phyloP scores from a whole-genome alignment of 164 flowering plant genomes.

The Tetrastigma voinierianum region DNA sequence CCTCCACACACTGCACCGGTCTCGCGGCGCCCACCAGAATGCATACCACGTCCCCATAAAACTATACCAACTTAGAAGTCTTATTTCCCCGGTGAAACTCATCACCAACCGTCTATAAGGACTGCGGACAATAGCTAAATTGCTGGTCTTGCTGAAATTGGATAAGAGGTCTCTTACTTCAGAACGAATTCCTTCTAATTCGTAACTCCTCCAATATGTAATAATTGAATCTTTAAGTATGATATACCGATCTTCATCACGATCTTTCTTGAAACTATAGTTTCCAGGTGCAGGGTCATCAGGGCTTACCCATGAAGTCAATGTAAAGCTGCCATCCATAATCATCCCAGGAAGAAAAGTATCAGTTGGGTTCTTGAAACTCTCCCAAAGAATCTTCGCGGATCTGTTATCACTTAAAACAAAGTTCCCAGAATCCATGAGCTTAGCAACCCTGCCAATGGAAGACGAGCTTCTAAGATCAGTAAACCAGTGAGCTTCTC shows the following conservation, averaged over 20 bases:
- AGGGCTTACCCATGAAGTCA: not conserved
- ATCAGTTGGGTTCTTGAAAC: not conserved
- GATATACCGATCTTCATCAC: not conserved
- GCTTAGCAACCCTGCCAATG: not conserved
- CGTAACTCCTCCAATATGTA: too few species aligned
- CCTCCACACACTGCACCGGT: too few species aligned
- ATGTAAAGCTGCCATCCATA: not conserved
- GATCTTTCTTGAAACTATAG: not conserved
- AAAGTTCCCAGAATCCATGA: slow-evolving; percentile 6
- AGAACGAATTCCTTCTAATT: too few species aligned
- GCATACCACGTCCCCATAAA: too few species aligned
- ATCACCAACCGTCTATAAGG: too few species aligned
- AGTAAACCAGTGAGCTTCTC: not conserved
- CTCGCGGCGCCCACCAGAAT: too few species aligned
- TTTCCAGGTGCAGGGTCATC: not conserved
- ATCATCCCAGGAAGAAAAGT: slow-evolving; percentile 13
- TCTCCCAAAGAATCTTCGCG: too few species aligned
- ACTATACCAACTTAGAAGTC: too few species aligned
- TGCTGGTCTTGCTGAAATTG: too few species aligned
- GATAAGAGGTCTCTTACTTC: too few species aligned
- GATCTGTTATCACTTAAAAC: not conserved
- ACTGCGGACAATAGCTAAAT: too few species aligned
- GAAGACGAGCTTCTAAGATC: not conserved
- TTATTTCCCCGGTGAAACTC: too few species aligned
- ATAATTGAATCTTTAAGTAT: not conserved